phyloP scores from a whole-genome alignment of 768 basidiomycete genomes.

The Pulveroboletus sp. region DNA sequence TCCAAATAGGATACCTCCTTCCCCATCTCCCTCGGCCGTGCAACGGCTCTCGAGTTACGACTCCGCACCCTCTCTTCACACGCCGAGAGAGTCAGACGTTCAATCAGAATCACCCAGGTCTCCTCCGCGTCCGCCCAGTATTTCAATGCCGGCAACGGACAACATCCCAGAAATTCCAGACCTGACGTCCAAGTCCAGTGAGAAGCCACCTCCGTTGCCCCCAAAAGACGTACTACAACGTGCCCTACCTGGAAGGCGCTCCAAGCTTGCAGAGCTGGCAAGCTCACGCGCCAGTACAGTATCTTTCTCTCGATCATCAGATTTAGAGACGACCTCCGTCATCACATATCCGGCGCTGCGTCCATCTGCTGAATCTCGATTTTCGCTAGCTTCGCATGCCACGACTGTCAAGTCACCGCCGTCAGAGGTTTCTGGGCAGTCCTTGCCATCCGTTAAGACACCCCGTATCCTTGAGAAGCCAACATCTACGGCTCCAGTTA shows the following conservation, averaged over 20 bases:
- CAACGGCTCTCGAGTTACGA: constrained; percentile 55
- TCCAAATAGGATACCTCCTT: constrained; percentile 58
- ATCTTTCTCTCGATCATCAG: constrained; percentile 51
- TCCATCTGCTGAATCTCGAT: constrained; percentile 55
- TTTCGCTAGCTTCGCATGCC: constrained; percentile 27
- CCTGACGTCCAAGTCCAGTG: constrained; percentile 43
- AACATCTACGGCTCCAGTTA: constrained; percentile 14
- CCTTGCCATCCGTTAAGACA: constrained; percentile 13
- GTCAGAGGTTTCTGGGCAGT: constrained; percentile 19
- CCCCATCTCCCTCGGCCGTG: constrained; percentile 66
- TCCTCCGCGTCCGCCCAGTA: constrained; percentile 40
- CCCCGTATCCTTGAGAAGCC: constrained; percentile 23
- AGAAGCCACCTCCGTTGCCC: constrained; percentile 23
- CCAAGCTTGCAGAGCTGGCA: constrained; percentile 66
- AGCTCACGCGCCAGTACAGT: constrained; percentile 55
- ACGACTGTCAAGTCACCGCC: constrained; percentile 11
- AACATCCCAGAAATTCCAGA: constrained; percentile 55
- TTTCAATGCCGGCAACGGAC: constrained; percentile 41
- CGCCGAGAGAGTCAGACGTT: constrained; percentile 35
- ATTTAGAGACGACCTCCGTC: constrained; percentile 53
- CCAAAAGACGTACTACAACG: constrained; percentile 21
- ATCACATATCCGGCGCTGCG: constrained; percentile 69
- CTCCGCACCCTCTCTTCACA: constrained; percentile 49
- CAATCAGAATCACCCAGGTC: constrained; percentile 32
- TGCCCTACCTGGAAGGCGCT: constrained; percentile 39